Conservation (phyloP, 2,329 filamentous ascomycete species). For the Proliferodiscus dingleyae region DNA sequence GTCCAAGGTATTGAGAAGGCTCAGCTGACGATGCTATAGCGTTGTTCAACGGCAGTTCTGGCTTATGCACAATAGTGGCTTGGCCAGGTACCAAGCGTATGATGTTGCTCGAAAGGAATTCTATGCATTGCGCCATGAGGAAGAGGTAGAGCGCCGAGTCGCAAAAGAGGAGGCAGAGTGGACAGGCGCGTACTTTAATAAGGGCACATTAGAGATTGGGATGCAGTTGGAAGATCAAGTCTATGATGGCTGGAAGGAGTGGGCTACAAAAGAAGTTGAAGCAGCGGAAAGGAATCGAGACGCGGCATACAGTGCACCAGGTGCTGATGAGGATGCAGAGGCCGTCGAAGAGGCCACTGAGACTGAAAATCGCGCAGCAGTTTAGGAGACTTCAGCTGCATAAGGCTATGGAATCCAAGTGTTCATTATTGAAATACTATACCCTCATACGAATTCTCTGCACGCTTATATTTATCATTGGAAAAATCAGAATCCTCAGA, state of each 20-base stretch:
- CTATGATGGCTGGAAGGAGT: conserved; percentile 80
- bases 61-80: conserved; percentile 64
- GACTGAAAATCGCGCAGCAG: neutral
- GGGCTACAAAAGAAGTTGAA: conserved; percentile 55
- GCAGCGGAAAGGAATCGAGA: conserved; percentile 37
- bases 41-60: conserved; percentile 89
- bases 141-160: conserved; percentile 78
- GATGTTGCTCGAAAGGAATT: conserved; percentile 85
- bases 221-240: conserved; percentile 76
- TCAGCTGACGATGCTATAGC: conserved; percentile 43
- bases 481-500: too few species aligned
- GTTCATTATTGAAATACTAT: conserved; percentile 2
- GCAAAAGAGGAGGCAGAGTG: conserved; percentile 82
- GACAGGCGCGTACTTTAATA: conserved; percentile 85
- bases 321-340: conserved; percentile 32
- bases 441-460: neutral
- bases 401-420: neutral
- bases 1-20: neutral
- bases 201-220: conserved; percentile 66
- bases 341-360: neutral
- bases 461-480: too few species aligned
- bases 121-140: conserved; percentile 74
- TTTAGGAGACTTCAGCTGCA: neutral
- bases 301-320: conserved; percentile 41
- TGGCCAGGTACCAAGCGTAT: conserved; percentile 68